phyloP scores from a whole-genome alignment of 2,329 filamentous ascomycete species.

The Colletotrichum sp. region DNA sequence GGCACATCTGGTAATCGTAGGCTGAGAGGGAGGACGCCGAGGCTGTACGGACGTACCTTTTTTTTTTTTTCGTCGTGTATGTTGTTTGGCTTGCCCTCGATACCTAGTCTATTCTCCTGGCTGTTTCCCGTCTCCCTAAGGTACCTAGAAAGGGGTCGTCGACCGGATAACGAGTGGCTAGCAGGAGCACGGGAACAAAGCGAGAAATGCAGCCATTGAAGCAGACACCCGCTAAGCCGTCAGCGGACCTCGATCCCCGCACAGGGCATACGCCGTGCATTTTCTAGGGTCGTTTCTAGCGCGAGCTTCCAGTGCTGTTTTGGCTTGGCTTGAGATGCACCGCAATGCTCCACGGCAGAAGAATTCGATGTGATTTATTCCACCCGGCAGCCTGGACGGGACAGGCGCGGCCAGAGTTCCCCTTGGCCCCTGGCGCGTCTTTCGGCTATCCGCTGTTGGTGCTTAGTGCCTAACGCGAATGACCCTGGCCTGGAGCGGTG shows the following conservation, averaged over 20 bases:
- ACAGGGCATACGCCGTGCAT: constrained; percentile 11
- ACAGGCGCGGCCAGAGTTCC: neutral
- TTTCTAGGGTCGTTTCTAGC: constrained; percentile 20
- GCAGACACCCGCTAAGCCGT: neutral
- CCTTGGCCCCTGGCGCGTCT: neutral
- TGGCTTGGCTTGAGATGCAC: neutral
- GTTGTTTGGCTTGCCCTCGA: neutral
- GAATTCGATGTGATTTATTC: neutral
- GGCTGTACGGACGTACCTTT: neutral
- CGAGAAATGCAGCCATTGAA: neutral
- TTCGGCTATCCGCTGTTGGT: constrained; percentile 8
- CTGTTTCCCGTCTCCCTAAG: neutral
- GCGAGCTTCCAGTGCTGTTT: constrained; percentile 1
- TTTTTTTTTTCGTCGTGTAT: neutral
- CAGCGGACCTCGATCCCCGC: constrained; percentile 18
- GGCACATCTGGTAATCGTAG: neutral
- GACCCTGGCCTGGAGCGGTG: constrained; percentile 1
- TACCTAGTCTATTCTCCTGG: neutral
- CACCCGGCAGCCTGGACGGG: neutral
- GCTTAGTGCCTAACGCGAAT: neutral
- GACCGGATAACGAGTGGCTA: neutral
- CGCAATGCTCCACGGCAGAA: neutral
- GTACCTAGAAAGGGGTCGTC: constrained; percentile 1
- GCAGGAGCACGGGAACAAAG: constrained; percentile 12
- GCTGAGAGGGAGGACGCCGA: neutral